Evolutionary conservation across 148 eudicot species (phyloP), one percentile per base, ranked within the genome.

Genomic region (Nyssa sinensis): DNA sequence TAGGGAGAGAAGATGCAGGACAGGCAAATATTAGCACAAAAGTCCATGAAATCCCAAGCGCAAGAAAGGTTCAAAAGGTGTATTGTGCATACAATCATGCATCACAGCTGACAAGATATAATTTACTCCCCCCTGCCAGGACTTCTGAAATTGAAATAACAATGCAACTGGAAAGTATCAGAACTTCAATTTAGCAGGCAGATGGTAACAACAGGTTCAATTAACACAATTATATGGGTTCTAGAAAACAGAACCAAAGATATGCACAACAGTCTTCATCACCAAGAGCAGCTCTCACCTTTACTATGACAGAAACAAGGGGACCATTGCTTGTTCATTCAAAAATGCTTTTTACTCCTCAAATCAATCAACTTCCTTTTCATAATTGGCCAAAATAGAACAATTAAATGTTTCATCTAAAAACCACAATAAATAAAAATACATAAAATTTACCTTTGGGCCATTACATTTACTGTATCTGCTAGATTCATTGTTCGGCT

Each of bases 401-500:
- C 44, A 37, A 9, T 3, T 37, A 41, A n/a, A 53, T 1, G 53
- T 31, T 31, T 70, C 16, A 7, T 3, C n/a, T 0, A 67, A 25
- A 10, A 68, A 28, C 31, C 25, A 47, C n/a, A 39, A 25, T 21
- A 66, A 34, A 66, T 34, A 16, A n/a, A n/a, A n/a, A n/a, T 34
- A 59, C 1, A 44, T 10, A 64, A 73, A 25, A 21, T 44, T 55
- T 79, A 94, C 98, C 98, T 90, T 75, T 89, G 97, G 57, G 94
- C 97, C 98, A 92, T 94, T 32, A 92, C 83, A 69, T 92, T 78
- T 24, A 94, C 98, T 23, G 98, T 92, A 74, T 94, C 98, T 58
- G 98, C 85, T 72, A 94, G 89, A 81, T 88, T 89, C 94, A 90
- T 89, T 13, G 97, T 92, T 79, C 92, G 92, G 82, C 97, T 94